These are phyloP conservation scores for Skeletonema grethae DNA, from an alignment of 108 stramenopile species.

Conservation along the genomic window DNA sequence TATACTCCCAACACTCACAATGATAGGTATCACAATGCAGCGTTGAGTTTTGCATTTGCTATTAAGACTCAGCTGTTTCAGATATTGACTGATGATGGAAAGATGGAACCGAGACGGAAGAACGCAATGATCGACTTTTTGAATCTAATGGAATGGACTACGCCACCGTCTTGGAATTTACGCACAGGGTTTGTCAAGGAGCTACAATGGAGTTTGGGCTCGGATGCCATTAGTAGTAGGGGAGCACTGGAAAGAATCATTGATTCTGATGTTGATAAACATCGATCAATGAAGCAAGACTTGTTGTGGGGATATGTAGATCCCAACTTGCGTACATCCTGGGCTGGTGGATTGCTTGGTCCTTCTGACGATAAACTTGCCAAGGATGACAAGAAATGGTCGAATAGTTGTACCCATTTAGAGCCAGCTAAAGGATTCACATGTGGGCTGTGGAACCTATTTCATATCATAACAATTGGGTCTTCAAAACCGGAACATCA, in stretches of 20 bases:
- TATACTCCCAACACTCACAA: constrained; percentile 23
- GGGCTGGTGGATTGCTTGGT: constrained; percentile 11
- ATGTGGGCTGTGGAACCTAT: constrained; percentile 54
- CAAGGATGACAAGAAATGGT: constrained; percentile 42
- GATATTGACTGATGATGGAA: constrained; percentile 22
- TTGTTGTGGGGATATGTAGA: constrained; percentile 36
- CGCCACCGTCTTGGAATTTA: constrained; percentile 33
- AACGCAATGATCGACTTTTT: constrained; percentile 33
- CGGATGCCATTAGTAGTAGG: constrained; percentile 8
- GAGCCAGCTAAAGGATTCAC: constrained; percentile 43
- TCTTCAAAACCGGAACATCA: constrained; percentile 26
- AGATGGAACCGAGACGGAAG: constrained; percentile 26
- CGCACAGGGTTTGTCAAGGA: constrained; percentile 26
- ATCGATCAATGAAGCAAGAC: constrained; percentile 8
- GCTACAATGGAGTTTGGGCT: constrained; percentile 20
- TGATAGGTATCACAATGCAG: constrained; percentile 46
- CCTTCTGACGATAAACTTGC: constrained; percentile 16
- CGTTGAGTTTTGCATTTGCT: constrained; percentile 40
- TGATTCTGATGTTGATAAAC: constrained; percentile 24
- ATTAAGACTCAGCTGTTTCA: constrained; percentile 36
- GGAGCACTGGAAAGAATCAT: constrained; percentile 17
- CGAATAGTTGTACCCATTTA: constrained; percentile 42
- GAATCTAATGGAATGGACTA: constrained; percentile 39
- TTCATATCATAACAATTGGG: constrained; percentile 50
- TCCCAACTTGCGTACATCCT: background rate